Conservation (phyloP, 2,329 filamentous ascomycete species). For the Chaetomiaceae sp. region DNA sequence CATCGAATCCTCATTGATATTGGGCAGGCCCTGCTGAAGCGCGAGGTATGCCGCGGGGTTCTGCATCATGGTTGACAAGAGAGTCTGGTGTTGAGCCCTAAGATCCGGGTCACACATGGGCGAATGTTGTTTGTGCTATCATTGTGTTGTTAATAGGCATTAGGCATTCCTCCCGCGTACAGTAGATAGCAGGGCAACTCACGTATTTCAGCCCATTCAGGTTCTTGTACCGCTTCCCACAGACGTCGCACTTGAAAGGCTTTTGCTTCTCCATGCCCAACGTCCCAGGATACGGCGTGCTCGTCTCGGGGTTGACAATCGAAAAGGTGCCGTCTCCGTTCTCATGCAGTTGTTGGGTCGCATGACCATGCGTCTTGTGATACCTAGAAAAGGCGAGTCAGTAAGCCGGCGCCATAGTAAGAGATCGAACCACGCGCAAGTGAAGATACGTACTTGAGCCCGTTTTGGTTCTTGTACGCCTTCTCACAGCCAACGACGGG, state of each 20-base stretch:
- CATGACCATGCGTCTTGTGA: slow-evolving; percentile 80
- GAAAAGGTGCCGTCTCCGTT: slow-evolving; percentile 97
- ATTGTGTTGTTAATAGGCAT: too few relatives aligned
- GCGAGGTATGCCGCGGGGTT: slow-evolving; percentile 23
- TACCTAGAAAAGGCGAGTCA: slow-evolving; percentile 42
- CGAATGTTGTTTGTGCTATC: slow-evolving; percentile 74
- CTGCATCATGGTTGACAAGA: slow-evolving; percentile 30
- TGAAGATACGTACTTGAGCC: slow-evolving; percentile 67
- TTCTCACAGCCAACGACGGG: slow-evolving; percentile 98
- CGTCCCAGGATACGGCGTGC: slow-evolving; percentile 87
- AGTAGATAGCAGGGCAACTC: slow-evolving; percentile 26
- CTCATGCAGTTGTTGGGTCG: slow-evolving; percentile 92
- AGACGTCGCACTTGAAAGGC: slow-evolving; percentile 94
- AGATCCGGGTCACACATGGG: slow-evolving; percentile 84
- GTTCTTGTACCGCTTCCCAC: slow-evolving; percentile 98
- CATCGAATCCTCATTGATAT: slow-evolving; percentile 41
- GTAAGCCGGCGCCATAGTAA: neutral
- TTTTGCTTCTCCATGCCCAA: slow-evolving; percentile 99
- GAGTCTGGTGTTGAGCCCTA: slow-evolving; percentile 37
- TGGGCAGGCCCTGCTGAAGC: slow-evolving; percentile 29
- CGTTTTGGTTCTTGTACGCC: slow-evolving; percentile 99
- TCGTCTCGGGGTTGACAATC: slow-evolving; percentile 94
- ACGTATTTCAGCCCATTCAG: slow-evolving; percentile 96
- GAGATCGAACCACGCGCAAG: neutral
- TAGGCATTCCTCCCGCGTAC: neutral